These are phyloP conservation scores for Cucurbita maxima DNA, from an alignment of 306 rosid genomes.

Conservation along the genomic window DNA sequence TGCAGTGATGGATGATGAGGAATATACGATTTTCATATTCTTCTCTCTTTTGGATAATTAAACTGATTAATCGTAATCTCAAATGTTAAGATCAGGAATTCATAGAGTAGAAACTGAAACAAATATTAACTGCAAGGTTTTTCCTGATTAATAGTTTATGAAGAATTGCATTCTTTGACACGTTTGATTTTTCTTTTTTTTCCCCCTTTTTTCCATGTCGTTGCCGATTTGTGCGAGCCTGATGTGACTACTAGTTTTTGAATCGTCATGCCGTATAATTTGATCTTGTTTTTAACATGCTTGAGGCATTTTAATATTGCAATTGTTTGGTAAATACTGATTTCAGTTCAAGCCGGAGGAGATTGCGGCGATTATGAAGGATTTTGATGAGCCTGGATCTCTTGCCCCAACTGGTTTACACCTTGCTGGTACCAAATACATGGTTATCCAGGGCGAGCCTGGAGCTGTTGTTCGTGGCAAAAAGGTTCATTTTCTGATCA, in stretches of 20 bases:
- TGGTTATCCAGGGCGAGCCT: not conserved
- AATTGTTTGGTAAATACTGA: not conserved
- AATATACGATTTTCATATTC: not conserved
- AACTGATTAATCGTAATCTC: not conserved
- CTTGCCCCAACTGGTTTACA: conserved; percentile 1
- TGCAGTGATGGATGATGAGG: not conserved
- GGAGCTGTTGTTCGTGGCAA: not conserved
- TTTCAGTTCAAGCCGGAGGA: not conserved
- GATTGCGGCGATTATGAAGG: not conserved
- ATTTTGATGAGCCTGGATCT: not conserved
- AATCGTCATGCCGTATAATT: not conserved
- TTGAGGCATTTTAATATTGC: not conserved
- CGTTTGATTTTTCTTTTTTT: not conserved
- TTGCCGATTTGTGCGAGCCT: not conserved
- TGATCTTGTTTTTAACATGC: not conserved
- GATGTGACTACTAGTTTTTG: not conserved
- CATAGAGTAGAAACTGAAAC: not conserved
- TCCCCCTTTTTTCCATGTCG: not conserved
- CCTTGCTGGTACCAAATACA: not conserved
- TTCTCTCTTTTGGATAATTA: not conserved
- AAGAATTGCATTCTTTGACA: not conserved
- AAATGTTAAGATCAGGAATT: not conserved
- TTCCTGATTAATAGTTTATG: not conserved
- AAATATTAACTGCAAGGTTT: no score
- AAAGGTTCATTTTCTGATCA: not conserved